Conservation (phyloP, 331 rosid species). For the Acacia pycnantha region DNA sequence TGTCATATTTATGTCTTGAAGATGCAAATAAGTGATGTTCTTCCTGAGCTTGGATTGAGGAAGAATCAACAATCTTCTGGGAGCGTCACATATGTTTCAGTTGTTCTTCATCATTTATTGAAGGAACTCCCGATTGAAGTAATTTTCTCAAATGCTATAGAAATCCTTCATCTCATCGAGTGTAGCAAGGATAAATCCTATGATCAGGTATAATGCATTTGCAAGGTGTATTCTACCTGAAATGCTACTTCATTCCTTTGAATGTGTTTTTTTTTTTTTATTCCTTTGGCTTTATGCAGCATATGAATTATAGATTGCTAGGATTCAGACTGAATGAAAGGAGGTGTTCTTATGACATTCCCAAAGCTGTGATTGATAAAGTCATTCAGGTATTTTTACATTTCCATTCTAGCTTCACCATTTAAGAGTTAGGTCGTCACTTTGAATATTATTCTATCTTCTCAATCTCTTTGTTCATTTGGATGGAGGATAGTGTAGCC, state of each 20-base stretch:
- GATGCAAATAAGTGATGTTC: slow-evolving; percentile 54
- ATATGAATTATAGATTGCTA: slow-evolving; percentile 85
- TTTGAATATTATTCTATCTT: background rate
- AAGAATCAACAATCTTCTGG: slow-evolving; percentile 55
- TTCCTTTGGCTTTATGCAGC: slow-evolving; percentile 50
- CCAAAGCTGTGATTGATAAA: slow-evolving; percentile 57
- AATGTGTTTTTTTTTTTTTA: slow-evolving; percentile 20
- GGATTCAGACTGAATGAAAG: slow-evolving; percentile 86
- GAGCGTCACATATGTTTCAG: slow-evolving; percentile 55
- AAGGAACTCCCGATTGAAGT: slow-evolving; percentile 80
- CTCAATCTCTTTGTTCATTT: background rate
- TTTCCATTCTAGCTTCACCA: slow-evolving; percentile 25
- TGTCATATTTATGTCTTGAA: slow-evolving; percentile 33
- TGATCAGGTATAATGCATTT: slow-evolving; percentile 62
- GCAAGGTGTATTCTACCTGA: slow-evolving; percentile 19
- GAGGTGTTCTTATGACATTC: slow-evolving; percentile 43
- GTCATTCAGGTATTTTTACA: slow-evolving; percentile 57
- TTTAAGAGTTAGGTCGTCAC: slow-evolving; percentile 5
- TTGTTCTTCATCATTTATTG: slow-evolving; percentile 84
- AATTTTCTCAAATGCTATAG: slow-evolving; percentile 52
- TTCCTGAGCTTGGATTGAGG: slow-evolving; percentile 73
- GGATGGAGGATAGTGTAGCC: background rate
- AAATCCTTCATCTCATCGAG: slow-evolving; percentile 74
- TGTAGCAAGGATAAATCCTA: slow-evolving; percentile 68
- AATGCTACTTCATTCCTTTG: slow-evolving; percentile 26